These are phyloP conservation scores for Paecilomyces formosus DNA, from an alignment of 2,329 filamentous ascomycete genomes.

Conservation along the genomic window DNA sequence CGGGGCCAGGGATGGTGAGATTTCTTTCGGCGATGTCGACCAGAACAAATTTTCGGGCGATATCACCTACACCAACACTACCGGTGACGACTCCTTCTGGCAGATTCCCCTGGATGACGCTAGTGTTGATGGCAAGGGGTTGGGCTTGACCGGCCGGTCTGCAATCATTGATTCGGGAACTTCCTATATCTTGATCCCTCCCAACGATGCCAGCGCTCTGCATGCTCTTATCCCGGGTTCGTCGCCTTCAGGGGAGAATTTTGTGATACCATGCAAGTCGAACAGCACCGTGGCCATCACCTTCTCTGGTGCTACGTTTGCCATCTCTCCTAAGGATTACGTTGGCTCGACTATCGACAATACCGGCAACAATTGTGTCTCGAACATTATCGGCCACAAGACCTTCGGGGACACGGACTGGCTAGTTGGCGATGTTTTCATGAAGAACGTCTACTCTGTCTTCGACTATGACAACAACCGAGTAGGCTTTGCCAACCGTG, in stretches of 20 bases:
- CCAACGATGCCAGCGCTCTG: constrained; percentile 57
- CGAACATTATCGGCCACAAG: constrained; percentile 67
- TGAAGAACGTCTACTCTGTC: constrained; percentile 84
- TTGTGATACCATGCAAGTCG: constrained; percentile 65
- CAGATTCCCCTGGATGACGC: constrained; percentile 62
- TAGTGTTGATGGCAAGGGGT: constrained; percentile 52
- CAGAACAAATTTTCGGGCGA: constrained; percentile 58
- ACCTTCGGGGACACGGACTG: constrained; percentile 57
- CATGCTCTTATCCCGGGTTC: constrained; percentile 62
- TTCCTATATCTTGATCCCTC: constrained; percentile 67
- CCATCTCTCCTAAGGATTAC: constrained; percentile 65
- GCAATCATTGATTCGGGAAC: constrained; percentile 82
- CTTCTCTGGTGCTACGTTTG: constrained; percentile 62
- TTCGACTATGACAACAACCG: constrained; percentile 63
- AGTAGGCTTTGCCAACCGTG: constrained; percentile 28
- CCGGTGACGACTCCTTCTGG: constrained; percentile 56
- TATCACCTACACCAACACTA: constrained; percentile 57
- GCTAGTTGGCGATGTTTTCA: constrained; percentile 77
- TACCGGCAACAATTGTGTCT: constrained; percentile 41
- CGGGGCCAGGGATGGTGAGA: constrained; percentile 61
- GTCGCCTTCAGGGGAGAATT: constrained; percentile 52
- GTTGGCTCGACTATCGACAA: constrained; percentile 34
- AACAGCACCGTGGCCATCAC: constrained; percentile 53
- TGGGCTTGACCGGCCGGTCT: constrained; percentile 45
- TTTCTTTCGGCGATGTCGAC: constrained; percentile 69